Evolutionary conservation across 306 rosid genomes (phyloP), one percentile per base, ranked within the genome.

Genomic region (Malus fusca): DNA sequence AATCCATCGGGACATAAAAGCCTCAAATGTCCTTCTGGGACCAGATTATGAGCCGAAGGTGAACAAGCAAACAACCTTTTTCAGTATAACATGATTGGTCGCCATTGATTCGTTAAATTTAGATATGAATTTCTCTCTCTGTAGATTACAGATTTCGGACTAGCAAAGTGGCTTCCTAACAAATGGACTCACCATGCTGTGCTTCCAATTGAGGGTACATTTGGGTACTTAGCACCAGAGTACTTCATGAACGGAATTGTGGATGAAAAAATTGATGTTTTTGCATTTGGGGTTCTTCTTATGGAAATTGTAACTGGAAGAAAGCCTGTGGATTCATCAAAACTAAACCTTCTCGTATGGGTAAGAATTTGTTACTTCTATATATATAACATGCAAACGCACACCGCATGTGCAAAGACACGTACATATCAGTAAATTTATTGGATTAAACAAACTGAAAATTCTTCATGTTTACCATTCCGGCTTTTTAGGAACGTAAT

Each of bases 161-260:
- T 95, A 0, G 98, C 98, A 71, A 95, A 95, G 88, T 95, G 98
- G 98, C 97, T 95, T 82, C 98, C 98, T 4, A 95, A 92, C 88
- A 92, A 95, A 71, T 95, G 98, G 97, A 95, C 92, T 61, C 98
- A 95, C 82, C 97, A 89, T 37, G 98, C 97, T 62, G 96, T 90
- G 51, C 82, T 87, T 43, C 97, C 98, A 0, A 89, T 95, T n/a
- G 97, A 95, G 74, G 97, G 98, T 37, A 95, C 98, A 35, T 95
- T 95, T 69, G 98, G 98, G 64, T 95, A 92, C 85, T 69, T 95
- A 18, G 97, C 97, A 18, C 98, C 98, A 5, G 98, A 94, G 85
- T 92, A 79, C 75, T 94, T 94, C 62, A 90, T 94, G 98, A 96
- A 95, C 33, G 98, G 98, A 66, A 84, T 89, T 31, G 98, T 90